These are phyloP conservation scores for Geranium brycei DNA, from an alignment of 345 rosid genomes.

Conservation along the genomic window DNA sequence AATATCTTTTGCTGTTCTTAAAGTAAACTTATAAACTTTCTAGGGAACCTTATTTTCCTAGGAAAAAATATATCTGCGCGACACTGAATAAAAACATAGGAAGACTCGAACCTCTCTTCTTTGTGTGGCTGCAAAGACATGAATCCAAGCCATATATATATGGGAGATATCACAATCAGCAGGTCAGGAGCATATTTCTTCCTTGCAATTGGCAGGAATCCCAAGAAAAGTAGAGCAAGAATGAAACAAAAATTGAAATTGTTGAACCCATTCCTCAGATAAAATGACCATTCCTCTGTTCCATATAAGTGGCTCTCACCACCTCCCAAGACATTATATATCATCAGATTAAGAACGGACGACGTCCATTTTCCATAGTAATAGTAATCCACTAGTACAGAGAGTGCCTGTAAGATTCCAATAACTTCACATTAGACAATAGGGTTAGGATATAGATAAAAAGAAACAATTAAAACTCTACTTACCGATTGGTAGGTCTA, in stretches of 20 bases:
- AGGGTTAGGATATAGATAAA: background rate
- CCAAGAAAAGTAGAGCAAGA: constrained; percentile 67
- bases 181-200: constrained; percentile 61
- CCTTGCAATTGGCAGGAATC: constrained; percentile 50
- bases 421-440: background rate
- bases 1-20: too few relatives aligned
- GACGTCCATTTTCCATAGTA: constrained; percentile 81
- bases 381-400: constrained; percentile 47
- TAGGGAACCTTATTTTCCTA: too few relatives aligned
- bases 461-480: background rate
- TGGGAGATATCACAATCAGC: constrained; percentile 63
- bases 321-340: constrained; percentile 89
- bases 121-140: constrained; percentile 97
- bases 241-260: constrained; percentile 84
- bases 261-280: constrained; percentile 82
- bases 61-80: background rate
- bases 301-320: constrained; percentile 99
- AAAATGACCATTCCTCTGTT: constrained; percentile 60
- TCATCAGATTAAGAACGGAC: constrained; percentile 69
- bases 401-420: constrained; percentile 47
- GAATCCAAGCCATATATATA: constrained; percentile 83
- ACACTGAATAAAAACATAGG: background rate
- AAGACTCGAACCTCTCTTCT: constrained; percentile 69
- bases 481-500: too few relatives aligned
- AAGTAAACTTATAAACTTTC: too few relatives aligned